These are phyloP conservation scores for Nissolia schottii DNA, from an alignment of 306 rosid genomes.

Conservation along the genomic window DNA sequence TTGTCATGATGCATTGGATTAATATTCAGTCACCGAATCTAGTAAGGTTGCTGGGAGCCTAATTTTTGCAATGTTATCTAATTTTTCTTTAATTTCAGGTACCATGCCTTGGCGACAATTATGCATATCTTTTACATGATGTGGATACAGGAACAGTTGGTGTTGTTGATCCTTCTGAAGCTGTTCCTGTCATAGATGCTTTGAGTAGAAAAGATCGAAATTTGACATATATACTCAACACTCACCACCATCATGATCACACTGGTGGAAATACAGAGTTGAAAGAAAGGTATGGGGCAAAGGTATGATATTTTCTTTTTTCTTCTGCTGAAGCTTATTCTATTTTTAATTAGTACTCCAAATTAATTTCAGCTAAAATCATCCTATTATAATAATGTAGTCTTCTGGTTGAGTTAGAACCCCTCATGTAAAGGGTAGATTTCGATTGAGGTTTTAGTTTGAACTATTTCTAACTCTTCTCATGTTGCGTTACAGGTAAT, in stretches of 20 bases:
- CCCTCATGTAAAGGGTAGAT: neutral
- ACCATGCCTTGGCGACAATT: slow-evolving; percentile 86
- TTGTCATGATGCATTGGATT: neutral
- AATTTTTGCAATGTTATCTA: neutral
- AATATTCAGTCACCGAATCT: neutral
- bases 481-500: slow-evolving; percentile 58
- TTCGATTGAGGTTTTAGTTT: neutral
- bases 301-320: slow-evolving; percentile 32
- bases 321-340: neutral
- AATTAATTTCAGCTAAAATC: neutral
- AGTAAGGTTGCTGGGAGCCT: neutral
- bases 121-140: slow-evolving; percentile 89
- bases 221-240: slow-evolving; percentile 88
- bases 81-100: slow-evolving; percentile 47
- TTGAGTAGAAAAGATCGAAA: slow-evolving; percentile 72
- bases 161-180: slow-evolving; percentile 97
- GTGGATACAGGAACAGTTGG: slow-evolving; percentile 94
- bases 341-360: neutral
- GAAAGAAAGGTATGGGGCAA: slow-evolving; percentile 85
- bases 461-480: neutral
- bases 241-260: slow-evolving; percentile 92
- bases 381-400: neutral
- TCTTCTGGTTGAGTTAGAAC: neutral
- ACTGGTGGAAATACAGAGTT: slow-evolving; percentile 88
- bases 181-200: slow-evolving; percentile 75